phyloP scores from a whole-genome alignment of 345 rosid genomes.

The Abelmoschus esculentus region DNA sequence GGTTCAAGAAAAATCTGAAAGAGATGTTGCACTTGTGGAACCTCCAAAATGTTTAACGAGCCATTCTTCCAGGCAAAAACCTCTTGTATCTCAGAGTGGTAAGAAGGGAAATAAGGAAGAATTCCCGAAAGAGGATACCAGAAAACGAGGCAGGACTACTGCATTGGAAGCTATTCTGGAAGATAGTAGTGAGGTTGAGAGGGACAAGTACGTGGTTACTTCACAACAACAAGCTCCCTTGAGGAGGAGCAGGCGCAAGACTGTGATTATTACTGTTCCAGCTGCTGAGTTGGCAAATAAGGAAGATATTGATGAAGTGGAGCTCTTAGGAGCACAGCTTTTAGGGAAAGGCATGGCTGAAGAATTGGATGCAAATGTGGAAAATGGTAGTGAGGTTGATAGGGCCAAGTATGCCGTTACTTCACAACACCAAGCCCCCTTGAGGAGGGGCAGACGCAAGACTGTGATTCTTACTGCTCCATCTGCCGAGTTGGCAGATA shows the following conservation, averaged over 20 bases:
- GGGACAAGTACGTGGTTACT: neutral
- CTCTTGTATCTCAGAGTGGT: conserved; percentile 9
- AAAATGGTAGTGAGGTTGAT: conserved; percentile 2
- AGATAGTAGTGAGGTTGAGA: conserved; percentile 6
- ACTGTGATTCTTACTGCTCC: conserved; percentile 13
- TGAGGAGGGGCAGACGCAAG: conserved; percentile 25
- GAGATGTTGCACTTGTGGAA: neutral
- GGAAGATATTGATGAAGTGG: neutral
- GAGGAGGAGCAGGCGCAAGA: conserved; percentile 27
- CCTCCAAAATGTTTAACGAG: conserved; percentile 1
- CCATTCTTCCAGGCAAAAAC: conserved; percentile 15
- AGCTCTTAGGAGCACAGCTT: neutral
- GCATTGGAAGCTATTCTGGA: conserved; percentile 14
- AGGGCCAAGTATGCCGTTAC: neutral
- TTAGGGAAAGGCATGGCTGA: neutral
- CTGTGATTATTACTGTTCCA: conserved; percentile 11
- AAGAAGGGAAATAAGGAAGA: conserved; percentile 8
- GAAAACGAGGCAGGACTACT: conserved; percentile 7
- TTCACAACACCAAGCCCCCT: neutral
- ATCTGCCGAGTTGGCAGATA: conserved; percentile 1
- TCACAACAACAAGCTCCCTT: neutral
- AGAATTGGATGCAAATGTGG: neutral
- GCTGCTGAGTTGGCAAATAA: conserved; percentile 5
- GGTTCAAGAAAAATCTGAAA: conserved; percentile 9
- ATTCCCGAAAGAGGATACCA: conserved; percentile 6